Conservation (phyloP, 495 filamentous ascomycete genomes). For the Evernia prunastri region DNA sequence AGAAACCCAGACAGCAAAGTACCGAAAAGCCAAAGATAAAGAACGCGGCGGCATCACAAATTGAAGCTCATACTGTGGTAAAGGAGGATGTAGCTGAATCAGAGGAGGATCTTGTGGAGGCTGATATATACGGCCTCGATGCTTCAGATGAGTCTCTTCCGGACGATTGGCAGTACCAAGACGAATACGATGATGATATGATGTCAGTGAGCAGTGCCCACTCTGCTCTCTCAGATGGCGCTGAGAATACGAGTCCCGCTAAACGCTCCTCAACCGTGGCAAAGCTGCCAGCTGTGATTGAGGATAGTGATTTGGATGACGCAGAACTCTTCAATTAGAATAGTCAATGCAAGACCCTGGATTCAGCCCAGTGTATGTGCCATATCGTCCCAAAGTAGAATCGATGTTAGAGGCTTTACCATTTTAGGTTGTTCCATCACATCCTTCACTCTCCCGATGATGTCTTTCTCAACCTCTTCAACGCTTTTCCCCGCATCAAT, state of each 20-base stretch:
- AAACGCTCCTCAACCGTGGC: conserved; percentile 21
- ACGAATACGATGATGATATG: conserved; percentile 30
- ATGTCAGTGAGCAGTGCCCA: conserved; percentile 27
- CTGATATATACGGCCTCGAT: conserved; percentile 18
- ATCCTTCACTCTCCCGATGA: conserved; percentile 50
- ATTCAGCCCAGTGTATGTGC: not conserved
- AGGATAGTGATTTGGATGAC: conserved; percentile 58
- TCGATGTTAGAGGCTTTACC: conserved; percentile 36
- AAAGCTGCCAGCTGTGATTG: conserved; percentile 44
- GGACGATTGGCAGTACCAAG: conserved; percentile 29
- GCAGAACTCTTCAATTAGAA: conserved; percentile 43
- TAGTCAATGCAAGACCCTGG: not conserved
- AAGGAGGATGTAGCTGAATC: conserved; percentile 25
- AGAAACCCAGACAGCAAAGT: conserved; percentile 38
- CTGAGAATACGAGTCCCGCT: conserved; percentile 16
- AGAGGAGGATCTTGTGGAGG: conserved; percentile 18
- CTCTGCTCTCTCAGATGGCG: conserved; percentile 32
- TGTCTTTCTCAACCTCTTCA: conserved; percentile 52
- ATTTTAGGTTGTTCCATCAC: conserved; percentile 36
- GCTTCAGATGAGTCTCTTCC: conserved; percentile 25
- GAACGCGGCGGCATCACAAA: not conserved
- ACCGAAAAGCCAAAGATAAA: conserved; percentile 23
- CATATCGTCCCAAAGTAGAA: conserved; percentile 37
- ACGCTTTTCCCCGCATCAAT: conserved; percentile 50
- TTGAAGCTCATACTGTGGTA: conserved; percentile 16